These are phyloP conservation scores for Blastobotrys serpentis DNA, from an alignment of 1,139 yeast genomes.

Conservation along the genomic window DNA sequence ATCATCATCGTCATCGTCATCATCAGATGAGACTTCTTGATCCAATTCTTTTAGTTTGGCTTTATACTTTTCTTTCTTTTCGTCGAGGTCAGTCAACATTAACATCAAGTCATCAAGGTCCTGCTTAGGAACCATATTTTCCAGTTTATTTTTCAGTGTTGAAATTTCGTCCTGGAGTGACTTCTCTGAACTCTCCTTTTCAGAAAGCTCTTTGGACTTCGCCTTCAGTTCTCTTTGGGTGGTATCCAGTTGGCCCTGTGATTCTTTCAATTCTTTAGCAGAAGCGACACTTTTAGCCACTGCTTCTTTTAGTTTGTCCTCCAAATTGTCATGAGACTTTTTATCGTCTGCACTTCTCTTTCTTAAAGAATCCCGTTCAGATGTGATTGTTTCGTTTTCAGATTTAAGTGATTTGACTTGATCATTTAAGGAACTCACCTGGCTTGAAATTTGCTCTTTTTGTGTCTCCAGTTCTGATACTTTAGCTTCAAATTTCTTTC, in stretches of 20 bases:
- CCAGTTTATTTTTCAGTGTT: constrained; percentile 18
- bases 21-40: constrained; percentile 43
- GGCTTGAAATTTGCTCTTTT: constrained; percentile 6
- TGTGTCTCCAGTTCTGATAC: background rate
- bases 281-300: constrained; percentile 9
- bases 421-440: background rate
- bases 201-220: constrained; percentile 7
- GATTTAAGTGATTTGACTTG: background rate
- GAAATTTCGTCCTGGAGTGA: constrained; percentile 11
- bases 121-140: constrained; percentile 49
- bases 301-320: constrained; percentile 16
- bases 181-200: constrained; percentile 9
- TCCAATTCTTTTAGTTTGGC: constrained; percentile 50
- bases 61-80: constrained; percentile 61
- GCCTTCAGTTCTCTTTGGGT: background rate
- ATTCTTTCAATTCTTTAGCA: constrained; percentile 8
- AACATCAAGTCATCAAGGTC: constrained; percentile 78
- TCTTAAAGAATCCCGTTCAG: constrained; percentile 2
- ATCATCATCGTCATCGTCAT: constrained; percentile 54
- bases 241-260: constrained; percentile 6
- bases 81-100: constrained; percentile 72
- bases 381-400: background rate
- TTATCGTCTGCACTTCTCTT: background rate
- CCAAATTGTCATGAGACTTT: background rate
- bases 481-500: background rate